Conservation (phyloP, 345 rosid genomes). For the Syzygium oleosum region DNA sequence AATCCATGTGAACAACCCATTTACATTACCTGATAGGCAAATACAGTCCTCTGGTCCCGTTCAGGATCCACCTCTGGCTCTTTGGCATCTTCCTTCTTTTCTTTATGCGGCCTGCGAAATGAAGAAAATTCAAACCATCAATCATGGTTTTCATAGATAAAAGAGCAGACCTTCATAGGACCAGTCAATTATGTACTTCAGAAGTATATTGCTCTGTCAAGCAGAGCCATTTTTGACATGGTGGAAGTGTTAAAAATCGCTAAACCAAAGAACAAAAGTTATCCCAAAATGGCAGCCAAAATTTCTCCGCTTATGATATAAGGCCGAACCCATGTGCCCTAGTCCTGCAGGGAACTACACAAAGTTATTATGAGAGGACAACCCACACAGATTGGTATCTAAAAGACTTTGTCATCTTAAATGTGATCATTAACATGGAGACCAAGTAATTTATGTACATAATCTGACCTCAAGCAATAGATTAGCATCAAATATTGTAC, state of each 20-base stretch:
- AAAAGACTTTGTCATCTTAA: conserved; percentile 8
- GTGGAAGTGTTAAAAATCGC: not conserved
- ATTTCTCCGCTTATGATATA: conserved; percentile 47
- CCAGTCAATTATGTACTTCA: not conserved
- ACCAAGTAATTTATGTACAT: conserved; percentile 14
- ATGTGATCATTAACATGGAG: conserved; percentile 34
- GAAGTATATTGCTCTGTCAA: not conserved
- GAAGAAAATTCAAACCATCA: conserved; percentile 8
- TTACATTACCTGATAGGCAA: conserved; percentile 86
- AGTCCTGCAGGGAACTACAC: conserved; percentile 77
- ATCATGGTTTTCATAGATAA: not conserved
- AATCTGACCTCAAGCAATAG: conserved; percentile 15
- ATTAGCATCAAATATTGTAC: conserved; percentile 37
- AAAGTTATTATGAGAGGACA: conserved; percentile 42
- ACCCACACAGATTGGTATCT: not conserved
- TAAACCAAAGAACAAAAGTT: not conserved
- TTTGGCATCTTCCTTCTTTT: conserved; percentile 64
- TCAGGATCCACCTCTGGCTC: conserved; percentile 98
- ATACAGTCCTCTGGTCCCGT: conserved; percentile 97
- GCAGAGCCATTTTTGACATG: conserved; percentile 9
- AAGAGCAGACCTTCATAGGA: not conserved
- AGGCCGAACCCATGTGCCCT: conserved; percentile 41
- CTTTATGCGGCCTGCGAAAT: conserved; percentile 60
- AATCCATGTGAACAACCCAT: not conserved
- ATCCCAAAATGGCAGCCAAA: conserved; percentile 30